Evolutionary conservation across 768 basidiomycete species (phyloP), one percentile per base, ranked within the genome.

Genomic region (Tephrocybe sp.): DNA sequence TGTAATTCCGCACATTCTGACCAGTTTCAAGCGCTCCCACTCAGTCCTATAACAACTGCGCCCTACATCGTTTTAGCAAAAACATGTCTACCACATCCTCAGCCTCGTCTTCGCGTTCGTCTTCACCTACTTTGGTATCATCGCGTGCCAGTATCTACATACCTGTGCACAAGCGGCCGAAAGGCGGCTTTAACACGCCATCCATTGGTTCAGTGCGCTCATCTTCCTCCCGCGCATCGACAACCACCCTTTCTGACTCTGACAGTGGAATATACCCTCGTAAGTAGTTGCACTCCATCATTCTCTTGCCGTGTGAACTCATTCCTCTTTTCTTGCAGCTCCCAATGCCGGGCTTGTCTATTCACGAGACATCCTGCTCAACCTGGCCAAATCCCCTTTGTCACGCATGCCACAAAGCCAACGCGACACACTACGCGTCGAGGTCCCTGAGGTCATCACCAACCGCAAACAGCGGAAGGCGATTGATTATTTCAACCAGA

Each of bases 101-200:
- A 5, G 53, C 65, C 46, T 22, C 53, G 6, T 54, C 59, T 30
- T 52, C 58, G 12, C 55, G 55, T 35, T 50, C 56, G 42, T 20
- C 56, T 26, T 55, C 63, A 0, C 57, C 63, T 7, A 41, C 62
- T 7, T 59, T 64, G 4, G 48, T 31, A 22, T 62, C 30, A 36
- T 56, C 31, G 30, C 14, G 30, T 32, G 40, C 7, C 14, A 59
- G 61, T 17, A 60, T 71, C 26, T 77, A 77, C 48, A 46, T 77
- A 33, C 75, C 76, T 20, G 51, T 77, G 0, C 74, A 77, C 45
- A 70, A 64, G 54, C 70, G 75, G 30, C 42, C 47, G 31, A 52
- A 49, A 16, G 59, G 61, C 51, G 58, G 58, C 40, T 47, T 60
- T 26, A 26, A 26, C 22, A 16, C 45, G 1, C 31, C 42, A 16